Conservation (phyloP, 2,329 filamentous ascomycete species). For the Aureobasidium namibiae region DNA sequence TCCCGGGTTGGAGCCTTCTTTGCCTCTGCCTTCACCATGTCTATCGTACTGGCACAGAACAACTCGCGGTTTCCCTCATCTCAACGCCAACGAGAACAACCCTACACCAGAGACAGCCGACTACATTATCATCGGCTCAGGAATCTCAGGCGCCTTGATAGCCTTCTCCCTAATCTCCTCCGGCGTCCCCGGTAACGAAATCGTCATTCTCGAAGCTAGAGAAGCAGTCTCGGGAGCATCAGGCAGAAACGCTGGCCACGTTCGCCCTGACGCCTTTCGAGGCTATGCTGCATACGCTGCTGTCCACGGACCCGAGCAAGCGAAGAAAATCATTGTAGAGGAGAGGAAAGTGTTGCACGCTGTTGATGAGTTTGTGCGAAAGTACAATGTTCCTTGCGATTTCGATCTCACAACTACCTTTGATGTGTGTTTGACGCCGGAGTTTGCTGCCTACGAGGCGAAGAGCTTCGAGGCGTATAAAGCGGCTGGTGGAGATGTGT, state of each 20-base stretch:
- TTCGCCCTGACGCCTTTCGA: slow-evolving; percentile 40
- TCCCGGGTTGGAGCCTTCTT: slow-evolving; percentile 11
- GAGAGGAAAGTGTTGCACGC: slow-evolving; percentile 35
- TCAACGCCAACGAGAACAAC: slow-evolving; percentile 30
- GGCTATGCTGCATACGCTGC: slow-evolving; percentile 38
- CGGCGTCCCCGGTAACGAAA: slow-evolving; percentile 26
- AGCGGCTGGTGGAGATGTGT: slow-evolving; percentile 37
- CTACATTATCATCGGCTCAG: slow-evolving; percentile 37
- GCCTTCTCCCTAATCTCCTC: slow-evolving; percentile 33
- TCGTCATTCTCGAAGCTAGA: slow-evolving; percentile 37
- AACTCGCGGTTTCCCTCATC: slow-evolving; percentile 35
- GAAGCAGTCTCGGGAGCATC: slow-evolving; percentile 39
- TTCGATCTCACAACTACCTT: slow-evolving; percentile 41
- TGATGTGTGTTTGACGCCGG: slow-evolving; percentile 41
- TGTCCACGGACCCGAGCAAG: slow-evolving; percentile 36
- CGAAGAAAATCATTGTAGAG: slow-evolving; percentile 39
- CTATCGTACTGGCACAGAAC: slow-evolving; percentile 40
- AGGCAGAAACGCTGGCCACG: slow-evolving; percentile 39
- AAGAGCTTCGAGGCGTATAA: slow-evolving; percentile 32
- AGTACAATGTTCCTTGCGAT: slow-evolving; percentile 37
- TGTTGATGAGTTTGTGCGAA: slow-evolving; percentile 35
- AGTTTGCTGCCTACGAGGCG: slow-evolving; percentile 39
- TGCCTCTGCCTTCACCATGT: slow-evolving; percentile 22
- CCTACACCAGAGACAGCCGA: slow-evolving; percentile 24
- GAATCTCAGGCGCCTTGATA: slow-evolving; percentile 35